phyloP scores from a whole-genome alignment of 2,329 filamentous ascomycete species.

The Fusarium napiforme region DNA sequence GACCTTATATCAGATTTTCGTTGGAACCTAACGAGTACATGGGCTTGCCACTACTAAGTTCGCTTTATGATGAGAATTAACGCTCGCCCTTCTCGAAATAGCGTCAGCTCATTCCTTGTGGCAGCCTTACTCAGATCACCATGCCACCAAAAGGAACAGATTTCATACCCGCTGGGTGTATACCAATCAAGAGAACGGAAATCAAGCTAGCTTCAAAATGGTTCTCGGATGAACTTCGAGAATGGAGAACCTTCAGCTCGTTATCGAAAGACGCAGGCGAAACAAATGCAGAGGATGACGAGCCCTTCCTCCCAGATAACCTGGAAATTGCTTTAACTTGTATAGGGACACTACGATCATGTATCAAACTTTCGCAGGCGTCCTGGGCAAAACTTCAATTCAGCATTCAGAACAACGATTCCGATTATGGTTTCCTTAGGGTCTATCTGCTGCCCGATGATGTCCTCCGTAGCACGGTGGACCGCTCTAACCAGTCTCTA shows the following conservation, averaged over 20 bases:
- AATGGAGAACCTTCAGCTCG: conserved; percentile 47
- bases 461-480: conserved; percentile 63
- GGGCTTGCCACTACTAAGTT: neutral
- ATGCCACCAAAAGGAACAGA: conserved; percentile 34
- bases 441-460: conserved; percentile 76
- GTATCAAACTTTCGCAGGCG: conserved; percentile 48
- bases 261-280: conserved; percentile 18
- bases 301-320: conserved; percentile 19
- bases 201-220: conserved; percentile 25
- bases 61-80: neutral
- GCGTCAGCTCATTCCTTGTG: neutral
- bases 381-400: conserved; percentile 60
- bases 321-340: conserved; percentile 48
- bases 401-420: conserved; percentile 31
- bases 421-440: conserved; percentile 53
- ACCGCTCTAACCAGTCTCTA: conserved; percentile 58
- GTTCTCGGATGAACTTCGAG: conserved; percentile 9
- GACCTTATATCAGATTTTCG: neutral
- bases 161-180: conserved; percentile 57
- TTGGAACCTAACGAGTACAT: neutral
- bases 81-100: neutral
- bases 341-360: conserved; percentile 37
- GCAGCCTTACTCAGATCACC: neutral
- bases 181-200: conserved; percentile 46
- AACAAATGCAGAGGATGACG: neutral